Evolutionary conservation across 768 basidiomycete species (phyloP).

Genomic region (Psilocybe sp.): DNA sequence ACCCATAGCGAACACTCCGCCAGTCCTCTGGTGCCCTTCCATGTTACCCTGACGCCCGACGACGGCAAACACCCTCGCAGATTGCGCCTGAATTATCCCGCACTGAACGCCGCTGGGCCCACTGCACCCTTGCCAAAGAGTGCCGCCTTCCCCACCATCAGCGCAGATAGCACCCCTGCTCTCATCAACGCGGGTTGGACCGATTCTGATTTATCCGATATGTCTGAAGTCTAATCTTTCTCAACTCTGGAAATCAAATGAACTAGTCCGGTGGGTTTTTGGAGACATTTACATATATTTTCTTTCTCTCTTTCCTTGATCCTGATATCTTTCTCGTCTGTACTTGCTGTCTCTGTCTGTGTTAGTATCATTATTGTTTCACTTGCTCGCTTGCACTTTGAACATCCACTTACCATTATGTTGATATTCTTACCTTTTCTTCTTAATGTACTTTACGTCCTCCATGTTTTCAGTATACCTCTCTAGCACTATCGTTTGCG

Average conservation of each 20-base stretch:
- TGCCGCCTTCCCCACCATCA: constrained; percentile 30
- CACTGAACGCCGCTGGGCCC: constrained; percentile 16
- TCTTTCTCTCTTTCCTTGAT: constrained; percentile 1
- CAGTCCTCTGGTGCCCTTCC: constrained; percentile 18
- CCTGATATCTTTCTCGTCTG: constrained; percentile 2
- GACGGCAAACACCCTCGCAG: constrained; percentile 17
- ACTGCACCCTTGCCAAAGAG: constrained; percentile 20
- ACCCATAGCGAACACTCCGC: constrained; percentile 6
- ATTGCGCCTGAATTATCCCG: constrained; percentile 26
- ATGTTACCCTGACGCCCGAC: constrained; percentile 17
- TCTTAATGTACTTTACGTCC: constrained; percentile 8
- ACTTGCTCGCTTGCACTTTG: constrained; percentile 2
- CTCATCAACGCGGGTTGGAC: constrained; percentile 60
- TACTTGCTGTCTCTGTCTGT: constrained; percentile 4
- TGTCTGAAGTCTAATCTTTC: constrained; percentile 23
- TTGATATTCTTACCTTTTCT: constrained; percentile 6
- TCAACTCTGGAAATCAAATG: constrained; percentile 2
- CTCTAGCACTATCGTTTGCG: constrained; percentile 18
- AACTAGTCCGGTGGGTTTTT: not conserved
- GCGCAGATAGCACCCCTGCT: constrained; percentile 42
- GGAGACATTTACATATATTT: too few species aligned
- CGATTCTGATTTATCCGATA: constrained; percentile 45
- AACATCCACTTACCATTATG: constrained; percentile 4
- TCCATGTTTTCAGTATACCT: constrained; percentile 2
- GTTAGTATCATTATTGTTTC: constrained; percentile 9